A percentile compares a stretch with the other conserved stretches of the same genome.
These are phyloP conservation scores for Castanospermum australe DNA, from an alignment of 306 rosid species.

Conservation along the genomic window DNA sequence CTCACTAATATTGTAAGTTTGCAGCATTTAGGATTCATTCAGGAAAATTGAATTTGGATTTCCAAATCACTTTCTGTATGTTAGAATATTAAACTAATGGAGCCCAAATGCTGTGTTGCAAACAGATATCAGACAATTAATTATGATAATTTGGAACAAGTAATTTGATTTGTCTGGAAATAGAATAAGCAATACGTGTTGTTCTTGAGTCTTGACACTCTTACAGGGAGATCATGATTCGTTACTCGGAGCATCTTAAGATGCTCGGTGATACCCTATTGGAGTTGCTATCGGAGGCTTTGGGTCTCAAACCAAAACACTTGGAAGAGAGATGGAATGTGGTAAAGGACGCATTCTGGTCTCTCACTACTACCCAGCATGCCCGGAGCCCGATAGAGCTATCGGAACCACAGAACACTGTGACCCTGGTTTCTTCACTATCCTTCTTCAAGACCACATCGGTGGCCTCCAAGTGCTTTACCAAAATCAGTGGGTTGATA, in stretches of 20 bases:
- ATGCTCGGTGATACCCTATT: not conserved
- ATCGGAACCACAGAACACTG: conserved; percentile 2
- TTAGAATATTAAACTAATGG: not conserved
- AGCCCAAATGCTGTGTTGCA: not conserved
- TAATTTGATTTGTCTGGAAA: not conserved
- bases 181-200: not conserved
- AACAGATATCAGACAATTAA: not conserved
- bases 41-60: not conserved
- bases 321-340: conserved; percentile 24
- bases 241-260: not conserved
- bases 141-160: not conserved
- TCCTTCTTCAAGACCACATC: conserved; percentile 19
- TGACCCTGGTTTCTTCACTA: conserved; percentile 7
- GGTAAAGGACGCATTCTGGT: not conserved
- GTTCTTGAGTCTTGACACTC: not conserved
- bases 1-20: no score
- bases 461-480: conserved; percentile 21
- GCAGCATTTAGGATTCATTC: no score
- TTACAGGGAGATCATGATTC: not conserved
- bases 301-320: conserved; percentile 7
- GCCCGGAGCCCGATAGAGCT: conserved; percentile 4
- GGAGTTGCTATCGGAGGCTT: conserved; percentile 21
- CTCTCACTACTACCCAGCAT: conserved; percentile 11
- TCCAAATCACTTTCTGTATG: not conserved
- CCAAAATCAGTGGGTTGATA: not conserved